A percentile compares a stretch with the other conserved stretches of the same genome.
phyloP scores from a whole-genome alignment of 345 rosid genomes.

The Eucalyptus pumila region DNA sequence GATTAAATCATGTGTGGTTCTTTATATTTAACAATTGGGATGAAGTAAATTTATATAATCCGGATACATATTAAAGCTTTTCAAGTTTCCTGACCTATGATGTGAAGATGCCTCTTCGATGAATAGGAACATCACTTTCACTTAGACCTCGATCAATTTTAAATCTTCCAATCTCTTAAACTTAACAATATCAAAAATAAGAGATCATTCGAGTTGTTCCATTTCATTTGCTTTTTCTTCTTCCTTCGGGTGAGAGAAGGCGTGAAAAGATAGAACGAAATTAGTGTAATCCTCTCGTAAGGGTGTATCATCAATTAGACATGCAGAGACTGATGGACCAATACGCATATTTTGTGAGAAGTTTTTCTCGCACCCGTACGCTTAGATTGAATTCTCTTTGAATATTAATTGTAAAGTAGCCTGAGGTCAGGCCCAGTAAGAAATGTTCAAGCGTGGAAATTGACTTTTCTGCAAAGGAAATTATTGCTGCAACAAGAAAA shows the following conservation, averaged over 20 bases:
- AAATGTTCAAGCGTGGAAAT: background rate
- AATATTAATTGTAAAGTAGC: no score
- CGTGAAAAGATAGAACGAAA: background rate
- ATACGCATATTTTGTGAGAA: background rate
- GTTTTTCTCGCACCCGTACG: background rate
- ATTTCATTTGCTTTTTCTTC: background rate
- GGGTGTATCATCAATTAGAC: background rate
- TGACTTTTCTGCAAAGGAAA: background rate
- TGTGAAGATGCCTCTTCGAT: background rate
- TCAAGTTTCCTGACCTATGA: accelerated
- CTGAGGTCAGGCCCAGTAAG: background rate
- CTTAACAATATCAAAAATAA: background rate
- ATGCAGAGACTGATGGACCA: background rate
- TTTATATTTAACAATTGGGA: background rate
- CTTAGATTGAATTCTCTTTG: background rate
- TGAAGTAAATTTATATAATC: background rate
- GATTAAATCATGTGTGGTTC: background rate
- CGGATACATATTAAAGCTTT: background rate
- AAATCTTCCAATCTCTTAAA: background rate
- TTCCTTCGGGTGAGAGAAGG: background rate
- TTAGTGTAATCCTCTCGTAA: background rate
- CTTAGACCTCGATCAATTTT: background rate
- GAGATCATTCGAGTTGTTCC: background rate
- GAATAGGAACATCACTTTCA: background rate
- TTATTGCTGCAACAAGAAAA: background rate